Base-by-base conservation (phyloP, 768 basidiomycete genomes). In the Hortiboletus campestris region DNA sequence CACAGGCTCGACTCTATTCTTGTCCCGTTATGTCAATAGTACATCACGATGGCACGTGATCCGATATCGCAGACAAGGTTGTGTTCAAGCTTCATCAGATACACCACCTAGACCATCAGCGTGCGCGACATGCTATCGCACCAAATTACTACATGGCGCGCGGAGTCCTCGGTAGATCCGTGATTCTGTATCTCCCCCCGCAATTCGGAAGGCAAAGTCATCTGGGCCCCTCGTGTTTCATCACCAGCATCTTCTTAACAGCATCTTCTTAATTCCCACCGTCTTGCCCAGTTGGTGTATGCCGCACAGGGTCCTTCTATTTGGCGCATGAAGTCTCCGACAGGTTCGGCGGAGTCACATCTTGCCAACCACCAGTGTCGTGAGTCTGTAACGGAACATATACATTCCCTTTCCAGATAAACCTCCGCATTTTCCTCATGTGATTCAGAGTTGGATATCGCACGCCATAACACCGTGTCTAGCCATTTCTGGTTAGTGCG, bases 41-140 rank as follows among this genome's bases (percentile, higher is more conserved):
- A 31, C 12, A 25, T 20, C 12, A 6, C 19, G 29, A 25, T 25
- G 25, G 4, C 61, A 64, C 62, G 62, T 61, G 62, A 60, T n/a
- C n/a, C 9, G 8, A 25, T 28, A 44, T 46, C 19, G 19, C 19
- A 31, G 46, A n/a, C 13, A 28, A 20, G 19, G 16, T 20, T 14
- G 8, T 17, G 9, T 29, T 55, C 17, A 43, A n/a, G n/a, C n/a
- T n/a, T 36, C 38, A 6, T 34, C 25, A 25, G 25, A 25, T 25
- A n/a, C n/a, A n/a, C n/a, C n/a, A n/a, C n/a, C n/a, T 34, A 13
- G 13, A 20, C 51, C 32, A 35, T 16, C 55, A 44, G 20, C 20
- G 41, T 31, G 28, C 7, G 17, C 22, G 22, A 34, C 57, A 25
- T 16, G 54, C 53, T 22, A 49, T 40, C 28, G 32, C 25, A 22